Evolutionary conservation across 805 yeast species (phyloP), one percentile per base, ranked within the genome.

Genomic region (Diddensiella santjacobensis): DNA sequence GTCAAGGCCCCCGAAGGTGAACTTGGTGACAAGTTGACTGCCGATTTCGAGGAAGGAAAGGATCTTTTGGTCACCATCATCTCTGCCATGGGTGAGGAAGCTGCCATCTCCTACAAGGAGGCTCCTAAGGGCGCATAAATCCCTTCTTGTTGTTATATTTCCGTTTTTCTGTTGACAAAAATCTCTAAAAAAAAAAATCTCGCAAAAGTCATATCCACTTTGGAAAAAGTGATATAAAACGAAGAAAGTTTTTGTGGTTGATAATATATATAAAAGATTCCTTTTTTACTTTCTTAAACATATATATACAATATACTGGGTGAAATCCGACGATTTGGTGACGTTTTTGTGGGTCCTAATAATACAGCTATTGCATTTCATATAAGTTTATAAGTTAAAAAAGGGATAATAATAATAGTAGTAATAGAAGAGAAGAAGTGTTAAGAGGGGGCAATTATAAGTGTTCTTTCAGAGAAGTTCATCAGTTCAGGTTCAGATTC

Each of bases 41-140:
- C 85, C 58, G 96, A 89, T 64, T 93, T 88, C 74, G 97, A 93
- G 67, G 97, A 88, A 58, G 98, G 97, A 75, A 93, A 91, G 83
- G 99, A 93, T 72, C 82, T 93, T 71, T 77, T 87, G 69, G 96
- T 93, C 68, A 89, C 99, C 69, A 86, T 93, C 78, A 86, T 93
- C 75, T 75, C 96, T 61, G 95, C 99, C 66, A 93, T 93, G 99
- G 95, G 88, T 74, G 99, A 93, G 83, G 99, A 93, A 81, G 97
- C 98, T 71, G 95, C 96, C 66, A 85, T 93, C 71, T 84, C 97
- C 67, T 87, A 77, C 91, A 93, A 91, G 84, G 99, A 93, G 79
- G 96, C 98, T 71, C 96, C 98, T 77, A 87, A 84, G 64, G 58
- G 60, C 36, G 46, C 45, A 52, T 52, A 56, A 47, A 38, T 13